Evolutionary conservation across 1,284 basidiomycete genomes (phyloP).

Genomic region (Irpex sp.): DNA sequence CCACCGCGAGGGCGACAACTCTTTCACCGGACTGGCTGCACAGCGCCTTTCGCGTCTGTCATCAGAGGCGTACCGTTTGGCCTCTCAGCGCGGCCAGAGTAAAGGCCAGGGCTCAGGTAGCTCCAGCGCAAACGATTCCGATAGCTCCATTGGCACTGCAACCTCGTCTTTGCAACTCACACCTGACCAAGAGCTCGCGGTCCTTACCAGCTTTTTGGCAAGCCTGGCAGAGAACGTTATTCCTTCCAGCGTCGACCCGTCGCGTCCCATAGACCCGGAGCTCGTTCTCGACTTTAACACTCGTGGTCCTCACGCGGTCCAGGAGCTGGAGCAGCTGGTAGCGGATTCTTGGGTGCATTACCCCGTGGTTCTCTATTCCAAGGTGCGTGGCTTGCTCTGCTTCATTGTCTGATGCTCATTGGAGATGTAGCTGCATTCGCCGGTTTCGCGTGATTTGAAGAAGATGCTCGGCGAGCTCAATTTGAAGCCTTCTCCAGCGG

Average conservation of each 20-base stretch:
- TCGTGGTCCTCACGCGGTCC: conserved; percentile 38
- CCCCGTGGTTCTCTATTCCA: conserved; percentile 77
- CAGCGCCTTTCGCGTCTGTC: conserved; percentile 20
- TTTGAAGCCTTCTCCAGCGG: conserved; percentile 62
- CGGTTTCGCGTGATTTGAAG: conserved; percentile 67
- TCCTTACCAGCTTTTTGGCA: conserved; percentile 74
- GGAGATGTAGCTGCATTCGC: conserved; percentile 50
- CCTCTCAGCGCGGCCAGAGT: conserved; percentile 21
- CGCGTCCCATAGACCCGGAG: conserved; percentile 68
- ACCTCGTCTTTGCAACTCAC: conserved; percentile 44
- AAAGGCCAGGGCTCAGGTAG: conserved; percentile 15
- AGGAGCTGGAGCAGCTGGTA: conserved; percentile 35
- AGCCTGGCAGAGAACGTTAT: conserved; percentile 79
- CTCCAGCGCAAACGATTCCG: conserved; percentile 14
- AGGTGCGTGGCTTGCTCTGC: conserved; percentile 42
- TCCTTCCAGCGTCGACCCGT: conserved; percentile 63
- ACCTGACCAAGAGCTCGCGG: conserved; percentile 69
- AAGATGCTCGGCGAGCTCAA: conserved; percentile 54
- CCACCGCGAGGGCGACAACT: conserved; percentile 29
- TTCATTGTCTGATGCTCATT: not conserved
- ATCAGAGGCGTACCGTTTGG: conserved; percentile 23
- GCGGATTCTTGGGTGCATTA: conserved; percentile 60
- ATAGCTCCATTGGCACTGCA: conserved; percentile 15
- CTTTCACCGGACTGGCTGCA: conserved; percentile 13
- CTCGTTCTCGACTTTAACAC: conserved; percentile 85